Percentiles rank a stretch among this genome's conserved stretches.
Evolutionary conservation across 495 filamentous ascomycete genomes (phyloP).

Genomic region (Sordaria brevicollis): DNA sequence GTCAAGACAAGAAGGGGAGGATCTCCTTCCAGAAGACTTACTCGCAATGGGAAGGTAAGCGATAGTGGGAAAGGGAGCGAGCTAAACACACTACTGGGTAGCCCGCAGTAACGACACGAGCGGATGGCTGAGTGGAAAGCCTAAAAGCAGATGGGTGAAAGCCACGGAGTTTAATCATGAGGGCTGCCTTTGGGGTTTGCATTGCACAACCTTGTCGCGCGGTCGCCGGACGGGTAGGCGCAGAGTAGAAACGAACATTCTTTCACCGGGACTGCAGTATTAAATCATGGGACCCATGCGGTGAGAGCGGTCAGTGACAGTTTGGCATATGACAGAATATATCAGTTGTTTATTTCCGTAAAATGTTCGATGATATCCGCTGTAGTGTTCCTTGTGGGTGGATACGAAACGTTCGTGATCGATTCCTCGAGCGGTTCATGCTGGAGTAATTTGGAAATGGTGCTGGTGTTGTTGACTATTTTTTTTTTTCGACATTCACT

Average conservation of each 20-base stretch:
- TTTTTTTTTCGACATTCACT: too few relatives aligned
- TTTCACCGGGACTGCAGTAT: background rate
- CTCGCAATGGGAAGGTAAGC: background rate
- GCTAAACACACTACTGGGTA: background rate
- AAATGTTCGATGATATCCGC: background rate
- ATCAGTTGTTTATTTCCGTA: background rate
- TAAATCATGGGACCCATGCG: background rate
- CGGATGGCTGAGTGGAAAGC: background rate
- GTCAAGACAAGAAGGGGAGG: background rate
- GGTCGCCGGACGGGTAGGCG: background rate
- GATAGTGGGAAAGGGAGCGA: background rate
- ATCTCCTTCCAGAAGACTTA: background rate
- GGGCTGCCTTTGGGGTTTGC: background rate
- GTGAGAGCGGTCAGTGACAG: background rate
- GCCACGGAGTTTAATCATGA: background rate
- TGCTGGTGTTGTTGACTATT: background rate
- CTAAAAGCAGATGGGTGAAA: background rate
- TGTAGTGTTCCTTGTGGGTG: background rate
- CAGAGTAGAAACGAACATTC: background rate
- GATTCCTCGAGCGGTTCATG: background rate
- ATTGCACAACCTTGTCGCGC: background rate
- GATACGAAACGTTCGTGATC: background rate
- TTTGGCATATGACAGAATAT: background rate
- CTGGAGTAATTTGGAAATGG: too few relatives aligned
- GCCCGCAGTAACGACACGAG: background rate